Conservation (phyloP, 805 yeast genomes). For the Candida takata region DNA sequence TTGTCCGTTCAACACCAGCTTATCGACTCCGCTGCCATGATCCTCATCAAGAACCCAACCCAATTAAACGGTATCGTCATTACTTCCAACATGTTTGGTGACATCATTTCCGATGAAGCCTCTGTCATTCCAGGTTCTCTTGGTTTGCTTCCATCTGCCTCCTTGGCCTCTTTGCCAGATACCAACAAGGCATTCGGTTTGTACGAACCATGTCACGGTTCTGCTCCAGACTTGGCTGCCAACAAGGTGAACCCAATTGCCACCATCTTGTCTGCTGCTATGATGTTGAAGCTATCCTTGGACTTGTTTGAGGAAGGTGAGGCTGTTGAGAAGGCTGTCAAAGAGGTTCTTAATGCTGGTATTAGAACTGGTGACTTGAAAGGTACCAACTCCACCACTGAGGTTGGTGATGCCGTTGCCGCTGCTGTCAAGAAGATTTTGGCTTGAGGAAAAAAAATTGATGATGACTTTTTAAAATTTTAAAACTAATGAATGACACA, state of each 20-base stretch:
- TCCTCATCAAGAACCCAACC: slow-evolving; percentile 85
- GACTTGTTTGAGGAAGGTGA: slow-evolving; percentile 78
- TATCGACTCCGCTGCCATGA: slow-evolving; percentile 99
- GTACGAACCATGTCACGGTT: slow-evolving; percentile 98
- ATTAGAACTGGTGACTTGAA: slow-evolving; percentile 88
- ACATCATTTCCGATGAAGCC: slow-evolving; percentile 96
- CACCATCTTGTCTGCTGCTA: slow-evolving; percentile 89
- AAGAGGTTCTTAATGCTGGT: slow-evolving; percentile 71
- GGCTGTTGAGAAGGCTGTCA: slow-evolving; percentile 85
- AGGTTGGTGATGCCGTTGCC: slow-evolving; percentile 93
- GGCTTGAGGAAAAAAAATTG: slow-evolving; percentile 17
- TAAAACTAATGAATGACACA: too few relatives aligned
- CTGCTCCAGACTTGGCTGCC: slow-evolving; percentile 88
- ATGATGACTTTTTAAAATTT: too few relatives aligned
- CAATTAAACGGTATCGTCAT: slow-evolving; percentile 87
- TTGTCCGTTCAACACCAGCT: slow-evolving; percentile 85
- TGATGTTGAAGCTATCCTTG: slow-evolving; percentile 93
- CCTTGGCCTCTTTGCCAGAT: slow-evolving; percentile 95
- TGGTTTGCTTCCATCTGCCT: slow-evolving; percentile 91
- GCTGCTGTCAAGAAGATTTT: slow-evolving; percentile 57
- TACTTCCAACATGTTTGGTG: slow-evolving; percentile 97
- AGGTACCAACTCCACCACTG: slow-evolving; percentile 75
- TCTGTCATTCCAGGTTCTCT: slow-evolving; percentile 96
- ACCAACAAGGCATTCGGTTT: slow-evolving; percentile 90
- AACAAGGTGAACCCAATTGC: slow-evolving; percentile 95